Conservation (phyloP, 495 filamentous ascomycete species). For the Penicillium alfredii region DNA sequence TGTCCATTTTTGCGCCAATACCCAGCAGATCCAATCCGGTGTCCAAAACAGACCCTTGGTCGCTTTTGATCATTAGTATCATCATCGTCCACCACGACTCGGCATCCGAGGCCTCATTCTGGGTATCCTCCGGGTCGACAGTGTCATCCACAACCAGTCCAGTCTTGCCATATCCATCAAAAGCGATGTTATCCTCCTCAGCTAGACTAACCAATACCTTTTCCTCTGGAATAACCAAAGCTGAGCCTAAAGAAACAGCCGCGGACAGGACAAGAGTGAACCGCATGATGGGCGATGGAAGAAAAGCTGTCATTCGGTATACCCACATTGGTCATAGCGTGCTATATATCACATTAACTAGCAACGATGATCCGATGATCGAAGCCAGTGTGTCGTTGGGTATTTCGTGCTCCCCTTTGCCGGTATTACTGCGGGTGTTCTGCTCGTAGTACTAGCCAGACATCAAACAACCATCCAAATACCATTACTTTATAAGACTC, state of each 20-base stretch:
- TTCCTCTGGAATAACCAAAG: slow-evolving; percentile 56
- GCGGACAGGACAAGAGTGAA: slow-evolving; percentile 42
- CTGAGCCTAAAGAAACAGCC: slow-evolving; percentile 46
- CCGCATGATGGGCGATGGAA: slow-evolving; percentile 35
- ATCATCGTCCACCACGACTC: slow-evolving; percentile 3
- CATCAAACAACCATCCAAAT: no score
- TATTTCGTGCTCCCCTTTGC: no score
- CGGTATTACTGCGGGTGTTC: no score
- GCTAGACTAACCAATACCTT: slow-evolving; percentile 32
- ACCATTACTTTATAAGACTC: no score
- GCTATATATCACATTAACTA: no score
- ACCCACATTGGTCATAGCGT: no score
- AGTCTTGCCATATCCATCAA: no score
- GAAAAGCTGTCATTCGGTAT: no score
- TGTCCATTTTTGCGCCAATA: not conserved
- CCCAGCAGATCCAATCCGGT: not conserved
- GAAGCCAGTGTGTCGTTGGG: no score
- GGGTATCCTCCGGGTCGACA: not conserved
- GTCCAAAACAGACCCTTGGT: not conserved
- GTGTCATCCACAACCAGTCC: not conserved
- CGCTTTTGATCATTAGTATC: not conserved
- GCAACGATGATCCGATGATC: no score
- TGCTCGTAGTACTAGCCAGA: no score
- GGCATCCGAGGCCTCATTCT: not conserved
- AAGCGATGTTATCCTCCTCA: no score